A percentile compares a stretch with the other conserved stretches of the same genome.
phyloP scores from a whole-genome alignment of 1,284 basidiomycete species.

The Rhizopogon parksii region DNA sequence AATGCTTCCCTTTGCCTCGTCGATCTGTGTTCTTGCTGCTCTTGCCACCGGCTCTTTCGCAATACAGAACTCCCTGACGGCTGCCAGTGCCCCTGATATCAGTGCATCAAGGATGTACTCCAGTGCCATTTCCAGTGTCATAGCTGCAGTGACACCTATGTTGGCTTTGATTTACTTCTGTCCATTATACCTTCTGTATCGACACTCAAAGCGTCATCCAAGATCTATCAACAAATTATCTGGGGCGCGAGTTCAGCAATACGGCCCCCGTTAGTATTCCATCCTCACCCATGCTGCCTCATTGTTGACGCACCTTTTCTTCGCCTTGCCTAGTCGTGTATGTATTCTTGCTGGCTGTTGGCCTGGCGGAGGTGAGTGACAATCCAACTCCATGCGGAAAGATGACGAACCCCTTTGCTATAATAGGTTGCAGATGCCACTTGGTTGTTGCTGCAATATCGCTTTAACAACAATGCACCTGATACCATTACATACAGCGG shows the following conservation, averaged over 20 bases:
- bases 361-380: conserved; percentile 39
- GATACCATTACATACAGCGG: conserved; percentile 34
- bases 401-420: conserved; percentile 5
- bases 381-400: not conserved
- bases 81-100: conserved; percentile 18
- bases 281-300: conserved; percentile 8
- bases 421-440: conserved; percentile 43
- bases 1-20: conserved; percentile 31
- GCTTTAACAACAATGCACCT: conserved; percentile 42
- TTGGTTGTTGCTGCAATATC: conserved; percentile 52
- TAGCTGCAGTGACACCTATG: conserved; percentile 40
- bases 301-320: conserved; percentile 19
- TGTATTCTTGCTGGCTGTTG: conserved; percentile 40
- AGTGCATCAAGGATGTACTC: conserved; percentile 29
- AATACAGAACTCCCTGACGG: conserved; percentile 16
- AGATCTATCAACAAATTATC: conserved; percentile 43
- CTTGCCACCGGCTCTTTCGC: conserved; percentile 28
- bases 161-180: conserved; percentile 43
- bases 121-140: conserved; percentile 35
- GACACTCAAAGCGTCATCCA: conserved; percentile 37
- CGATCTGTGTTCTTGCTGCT: conserved; percentile 27
- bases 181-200: conserved; percentile 40
- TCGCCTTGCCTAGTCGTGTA: conserved; percentile 34
- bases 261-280: conserved; percentile 40
- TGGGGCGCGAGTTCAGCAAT: conserved; percentile 38